Base-by-base conservation (phyloP, 306 rosid genomes). In the Cyamopsis tetragonoloba region DNA sequence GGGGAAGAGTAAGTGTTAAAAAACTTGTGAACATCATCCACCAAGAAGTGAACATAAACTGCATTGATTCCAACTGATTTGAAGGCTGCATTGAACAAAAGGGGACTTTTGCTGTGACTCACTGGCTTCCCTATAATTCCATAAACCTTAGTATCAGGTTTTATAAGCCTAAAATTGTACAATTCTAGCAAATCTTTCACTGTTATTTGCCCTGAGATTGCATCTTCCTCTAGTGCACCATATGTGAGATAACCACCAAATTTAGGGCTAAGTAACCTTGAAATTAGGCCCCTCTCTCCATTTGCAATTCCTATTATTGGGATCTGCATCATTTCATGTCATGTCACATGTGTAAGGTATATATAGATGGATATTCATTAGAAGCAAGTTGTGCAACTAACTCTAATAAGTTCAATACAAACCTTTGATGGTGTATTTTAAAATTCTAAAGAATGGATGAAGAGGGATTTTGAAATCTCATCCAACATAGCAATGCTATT, bases 101-200 rank as follows among this genome's bases (percentile, higher is more conserved):
- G 81, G 15, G 86, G 86, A 67, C 86, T 79, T 63, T 82, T 82
- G 79, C 83, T 78, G 53, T 82, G 83, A 51, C 83, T 79, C 6
- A 82, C 83, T 31, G 83, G 86, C 81, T 82, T 79, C 39, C 83
- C 83, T 38, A 82, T 66, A 15, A 75, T 53, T 19, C 86, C 86
- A 62, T 73, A 82, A 0, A 82, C 76, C 67, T 66, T 75, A 26
- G 83, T 82, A 35, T 82, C 79, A 19, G 81, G 73, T 11, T 57
- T 68, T 24, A 78, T 71, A 4, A 78, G 79, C 74, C 81, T 71
- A 18, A 82, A 78, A 64, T 82, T 82, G 79, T 82, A 82, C 7
- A 82, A 43, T 5, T 82, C 86, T 41, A 66, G 35, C 70, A 78
- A 18, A 22, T 78, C 76, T 38, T 76, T 64, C 3, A 46, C 76